Evolutionary conservation across 2,329 filamentous ascomycete genomes (phyloP).

Genomic region (Aspergillus sp.): DNA sequence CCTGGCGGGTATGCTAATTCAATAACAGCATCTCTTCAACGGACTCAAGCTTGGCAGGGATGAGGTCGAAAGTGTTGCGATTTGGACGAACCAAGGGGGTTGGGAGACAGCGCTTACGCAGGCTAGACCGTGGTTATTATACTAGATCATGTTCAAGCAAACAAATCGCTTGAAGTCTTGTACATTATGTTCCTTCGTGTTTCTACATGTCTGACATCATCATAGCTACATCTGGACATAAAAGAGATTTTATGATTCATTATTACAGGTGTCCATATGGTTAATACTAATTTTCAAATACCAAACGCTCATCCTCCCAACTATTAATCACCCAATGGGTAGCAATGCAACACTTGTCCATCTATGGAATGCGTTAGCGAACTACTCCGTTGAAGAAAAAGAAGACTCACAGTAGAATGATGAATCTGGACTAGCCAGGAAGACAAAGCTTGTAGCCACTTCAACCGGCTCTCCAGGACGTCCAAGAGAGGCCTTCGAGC

Average conservation of each 20-base stretch:
- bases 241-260: too few relatives aligned
- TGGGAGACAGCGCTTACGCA: slow-evolving; percentile 30
- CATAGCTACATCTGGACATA: too few relatives aligned
- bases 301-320: too few relatives aligned
- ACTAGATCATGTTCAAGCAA: slow-evolving; percentile 10
- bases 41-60: slow-evolving; percentile 30
- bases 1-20: neutral
- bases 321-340: slow-evolving; percentile 27
- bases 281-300: too few relatives aligned
- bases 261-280: too few relatives aligned
- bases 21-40: slow-evolving; percentile 33
- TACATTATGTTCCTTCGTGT: neutral
- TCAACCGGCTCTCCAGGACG: slow-evolving; percentile 34
- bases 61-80: slow-evolving; percentile 31
- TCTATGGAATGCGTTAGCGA: slow-evolving; percentile 13
- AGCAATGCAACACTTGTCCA: slow-evolving; percentile 30
- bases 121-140: slow-evolving; percentile 31
- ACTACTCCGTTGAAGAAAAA: neutral
- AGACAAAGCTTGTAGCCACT: slow-evolving; percentile 35
- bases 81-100: slow-evolving; percentile 31
- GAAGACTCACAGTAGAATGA: slow-evolving; percentile 28
- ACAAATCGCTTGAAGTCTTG: neutral
- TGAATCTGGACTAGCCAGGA: slow-evolving; percentile 30
- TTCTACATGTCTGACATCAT: neutral
- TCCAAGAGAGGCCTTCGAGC: slow-evolving; percentile 22